Evolutionary conservation across 208 protist species (phyloP).

Genomic region (Phytomonas sp.): DNA sequence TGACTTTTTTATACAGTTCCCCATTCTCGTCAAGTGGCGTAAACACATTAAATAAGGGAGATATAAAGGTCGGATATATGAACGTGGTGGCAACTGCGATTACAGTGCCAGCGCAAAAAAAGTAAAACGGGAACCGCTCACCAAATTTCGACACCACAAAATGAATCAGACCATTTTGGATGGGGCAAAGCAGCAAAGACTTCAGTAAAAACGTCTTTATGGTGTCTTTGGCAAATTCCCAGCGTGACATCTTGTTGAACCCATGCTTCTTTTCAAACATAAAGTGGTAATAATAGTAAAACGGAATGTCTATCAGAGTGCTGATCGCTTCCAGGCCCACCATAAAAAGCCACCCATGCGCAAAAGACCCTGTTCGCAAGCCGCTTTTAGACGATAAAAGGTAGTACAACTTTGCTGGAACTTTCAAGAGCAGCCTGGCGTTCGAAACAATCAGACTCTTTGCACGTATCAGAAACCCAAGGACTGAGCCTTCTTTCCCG

Average conservation of each 20-base stretch:
- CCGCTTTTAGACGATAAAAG: constrained; percentile 12
- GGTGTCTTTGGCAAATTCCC: constrained; percentile 63
- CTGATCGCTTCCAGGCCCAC: constrained; percentile 27
- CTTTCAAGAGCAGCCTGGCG: constrained; percentile 22
- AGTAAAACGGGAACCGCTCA: constrained; percentile 69
- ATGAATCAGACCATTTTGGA: constrained; percentile 42
- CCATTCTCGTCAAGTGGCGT: constrained; percentile 32
- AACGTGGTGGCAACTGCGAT: constrained; percentile 36
- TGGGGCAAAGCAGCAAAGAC: constrained; percentile 31
- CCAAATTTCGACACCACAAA: constrained; percentile 64
- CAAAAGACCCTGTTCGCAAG: constrained; percentile 32
- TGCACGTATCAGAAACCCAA: constrained; percentile 23
- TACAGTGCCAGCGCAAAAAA: constrained; percentile 31
- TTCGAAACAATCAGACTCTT: constrained; percentile 30
- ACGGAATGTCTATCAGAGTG: constrained; percentile 47
- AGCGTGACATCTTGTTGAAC: constrained; percentile 76
- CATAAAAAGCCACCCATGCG: constrained; percentile 41
- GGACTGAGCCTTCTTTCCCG: constrained; percentile 19
- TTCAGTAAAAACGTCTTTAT: constrained; percentile 53
- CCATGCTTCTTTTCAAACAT: constrained; percentile 79
- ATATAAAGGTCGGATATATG: constrained; percentile 68
- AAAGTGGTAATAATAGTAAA: constrained; percentile 69
- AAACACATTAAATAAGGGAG: constrained; percentile 88
- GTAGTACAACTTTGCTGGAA: constrained; percentile 37
- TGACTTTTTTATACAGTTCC: constrained; percentile 39